Evolutionary conservation across 1,284 basidiomycete species (phyloP), one percentile per base, ranked within the genome.

Genomic region (Xanthoconium separans): DNA sequence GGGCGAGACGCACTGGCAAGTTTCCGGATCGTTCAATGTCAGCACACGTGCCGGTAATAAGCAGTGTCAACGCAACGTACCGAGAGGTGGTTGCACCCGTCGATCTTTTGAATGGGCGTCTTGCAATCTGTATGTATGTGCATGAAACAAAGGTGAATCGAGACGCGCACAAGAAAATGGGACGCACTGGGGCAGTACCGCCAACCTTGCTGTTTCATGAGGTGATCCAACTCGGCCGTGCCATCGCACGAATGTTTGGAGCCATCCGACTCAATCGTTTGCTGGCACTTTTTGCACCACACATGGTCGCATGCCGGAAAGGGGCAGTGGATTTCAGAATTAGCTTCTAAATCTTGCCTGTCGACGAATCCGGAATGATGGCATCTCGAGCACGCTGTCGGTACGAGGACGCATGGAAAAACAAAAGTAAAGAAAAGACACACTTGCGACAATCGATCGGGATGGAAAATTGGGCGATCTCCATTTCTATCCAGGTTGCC

Each of bases 51-150:
- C n/a, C n/a, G n/a, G n/a, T n/a, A n/a, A n/a, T n/a, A n/a, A n/a
- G n/a, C n/a, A n/a, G n/a, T n/a, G n/a, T n/a, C n/a, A n/a, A n/a
- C n/a, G n/a, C n/a, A n/a, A n/a, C 80, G 59, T 55, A 84, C 84
- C 51, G 80, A 80, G 74, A 87, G 83, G 65, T 87, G 83, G 60
- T 86, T 84, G 62, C 84, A 87, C 0, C 84, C 85, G 2, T 68
- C 63, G 1, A 65, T 64, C 63, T 85, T 87, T 63, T 81, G 78
- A 20, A 80, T 77, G 0, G 83, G 81, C 0, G 83, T 84, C 52
- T 73, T 70, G 61, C 84, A 87, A 2, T 80, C 84, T 84, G 55
- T 27, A 18, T 22, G 22, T 22, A 22, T 22, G 22, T 4, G 22
- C 1, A 40, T 16, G 31, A 16, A 40, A 37, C 7, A 16, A 4